Evolutionary conservation across 2,329 filamentous ascomycete genomes (phyloP).

Genomic region (Neofusicoccum ribis): DNA sequence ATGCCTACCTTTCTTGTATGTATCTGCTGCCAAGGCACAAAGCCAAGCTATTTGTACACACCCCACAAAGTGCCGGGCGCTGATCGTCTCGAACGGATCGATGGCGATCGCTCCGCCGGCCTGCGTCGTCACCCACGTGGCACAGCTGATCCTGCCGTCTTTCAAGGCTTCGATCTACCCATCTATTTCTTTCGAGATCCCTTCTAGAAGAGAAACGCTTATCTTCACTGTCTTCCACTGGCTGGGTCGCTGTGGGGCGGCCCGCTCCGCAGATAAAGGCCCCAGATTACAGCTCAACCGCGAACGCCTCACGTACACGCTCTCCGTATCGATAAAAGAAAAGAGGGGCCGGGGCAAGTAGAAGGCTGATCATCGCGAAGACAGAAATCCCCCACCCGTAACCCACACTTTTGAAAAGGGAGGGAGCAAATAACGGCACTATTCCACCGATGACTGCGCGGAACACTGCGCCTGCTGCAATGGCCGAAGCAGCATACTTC

Average conservation of each 20-base stretch:
- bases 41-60: no score
- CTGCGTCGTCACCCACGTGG: background rate
- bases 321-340: constrained; percentile 52
- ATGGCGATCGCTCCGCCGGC: background rate
- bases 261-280: background rate
- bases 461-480: constrained; percentile 52
- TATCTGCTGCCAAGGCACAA: no score
- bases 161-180: background rate
- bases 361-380: constrained; percentile 47
- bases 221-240: background rate
- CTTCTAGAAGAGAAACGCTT: background rate
- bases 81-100: background rate
- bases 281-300: constrained; percentile 26
- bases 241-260: background rate
- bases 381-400: constrained; percentile 54
- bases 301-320: constrained; percentile 47
- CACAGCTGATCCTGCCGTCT: background rate
- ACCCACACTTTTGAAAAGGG: constrained; percentile 46
- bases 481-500: constrained; percentile 51
- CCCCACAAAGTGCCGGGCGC: no score
- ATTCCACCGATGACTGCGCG: constrained; percentile 49
- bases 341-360: constrained; percentile 51
- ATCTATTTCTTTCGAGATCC: background rate
- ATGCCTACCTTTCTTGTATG: no score
- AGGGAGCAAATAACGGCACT: constrained; percentile 48